Evolutionary conservation across 495 filamentous ascomycete species (phyloP).

Genomic region (Tuber indicum): DNA sequence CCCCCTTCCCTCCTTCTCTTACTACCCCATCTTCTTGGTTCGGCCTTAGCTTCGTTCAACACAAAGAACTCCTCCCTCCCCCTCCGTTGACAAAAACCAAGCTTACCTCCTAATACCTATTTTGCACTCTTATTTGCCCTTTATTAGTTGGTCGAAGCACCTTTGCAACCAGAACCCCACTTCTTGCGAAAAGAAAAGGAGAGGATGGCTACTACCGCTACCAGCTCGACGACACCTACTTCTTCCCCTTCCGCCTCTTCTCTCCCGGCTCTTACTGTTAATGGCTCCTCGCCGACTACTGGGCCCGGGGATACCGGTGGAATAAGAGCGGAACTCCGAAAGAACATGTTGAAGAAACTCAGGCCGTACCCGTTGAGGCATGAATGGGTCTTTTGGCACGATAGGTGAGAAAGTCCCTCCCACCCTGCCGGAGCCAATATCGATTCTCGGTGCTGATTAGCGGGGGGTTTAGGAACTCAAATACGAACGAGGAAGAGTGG

Average conservation of each 20-base stretch:
- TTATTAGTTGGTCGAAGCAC: constrained; percentile 20
- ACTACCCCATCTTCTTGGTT: constrained; percentile 8
- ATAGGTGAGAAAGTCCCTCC: constrained; percentile 28
- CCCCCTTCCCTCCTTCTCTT: neutral
- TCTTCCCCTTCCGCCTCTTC: constrained; percentile 24
- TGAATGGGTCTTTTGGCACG: constrained; percentile 43
- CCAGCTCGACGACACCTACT: constrained; percentile 17
- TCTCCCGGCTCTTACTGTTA: constrained; percentile 35
- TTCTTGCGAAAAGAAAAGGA: neutral
- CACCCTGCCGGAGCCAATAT: neutral
- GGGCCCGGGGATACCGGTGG: constrained; percentile 24
- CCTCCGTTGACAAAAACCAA: neutral
- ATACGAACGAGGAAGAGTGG: constrained; percentile 35
- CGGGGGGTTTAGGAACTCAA: constrained; percentile 29
- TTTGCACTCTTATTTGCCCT: constrained; percentile 15
- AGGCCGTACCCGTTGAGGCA: constrained; percentile 40
- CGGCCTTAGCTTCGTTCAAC: neutral
- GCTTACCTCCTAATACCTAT: neutral
- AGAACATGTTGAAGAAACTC: constrained; percentile 42
- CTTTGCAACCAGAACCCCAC: neutral
- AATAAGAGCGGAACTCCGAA: constrained; percentile 34
- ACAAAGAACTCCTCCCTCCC: neutral
- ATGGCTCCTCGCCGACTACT: constrained; percentile 22
- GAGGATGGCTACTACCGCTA: constrained; percentile 25
- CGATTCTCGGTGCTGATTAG: neutral